phyloP scores from a whole-genome alignment of 257 asterid genomes.

The Ilex aquifolium region DNA sequence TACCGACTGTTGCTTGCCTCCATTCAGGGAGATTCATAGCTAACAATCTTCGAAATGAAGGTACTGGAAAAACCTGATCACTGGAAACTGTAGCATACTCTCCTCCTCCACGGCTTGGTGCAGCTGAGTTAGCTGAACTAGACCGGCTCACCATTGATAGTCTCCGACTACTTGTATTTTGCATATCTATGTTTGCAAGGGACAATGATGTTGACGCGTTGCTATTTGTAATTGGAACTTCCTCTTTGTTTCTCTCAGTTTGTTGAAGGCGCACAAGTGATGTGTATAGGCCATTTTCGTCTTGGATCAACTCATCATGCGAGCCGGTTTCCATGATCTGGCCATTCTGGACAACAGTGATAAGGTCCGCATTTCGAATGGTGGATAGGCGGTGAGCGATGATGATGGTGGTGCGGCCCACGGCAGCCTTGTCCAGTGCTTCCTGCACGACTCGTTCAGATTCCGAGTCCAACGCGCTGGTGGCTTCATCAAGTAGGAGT shows the following conservation, averaged over 20 bases:
- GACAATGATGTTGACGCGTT: slow-evolving; percentile 16
- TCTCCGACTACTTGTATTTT: slow-evolving; percentile 51
- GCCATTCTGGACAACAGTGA: slow-evolving; percentile 65
- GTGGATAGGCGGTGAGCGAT: slow-evolving; percentile 98
- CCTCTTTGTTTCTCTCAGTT: slow-evolving; percentile 25
- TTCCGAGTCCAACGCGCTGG: slow-evolving; percentile 87
- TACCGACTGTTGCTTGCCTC: slow-evolving; percentile 66
- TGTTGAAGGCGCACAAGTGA: slow-evolving; percentile 68
- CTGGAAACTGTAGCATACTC: slow-evolving; percentile 33
- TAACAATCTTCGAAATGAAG: slow-evolving; percentile 61
- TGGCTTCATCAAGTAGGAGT: slow-evolving; percentile 90
- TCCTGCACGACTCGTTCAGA: slow-evolving; percentile 81
- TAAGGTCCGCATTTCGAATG: slow-evolving; percentile 69
- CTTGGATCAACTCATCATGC: slow-evolving; percentile 44
- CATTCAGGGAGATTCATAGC: slow-evolving; percentile 93
- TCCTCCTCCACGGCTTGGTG: slow-evolving; percentile 20
- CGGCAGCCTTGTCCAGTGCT: slow-evolving; percentile 76
- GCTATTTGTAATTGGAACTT: slow-evolving; percentile 7
- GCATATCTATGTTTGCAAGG: slow-evolving; percentile 20
- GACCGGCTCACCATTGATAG: slow-evolving; percentile 48
- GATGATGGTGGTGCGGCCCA: slow-evolving; percentile 78
- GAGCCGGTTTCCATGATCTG: slow-evolving; percentile 66
- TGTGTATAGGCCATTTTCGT: slow-evolving; percentile 45
- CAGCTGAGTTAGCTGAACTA: slow-evolving; percentile 49
- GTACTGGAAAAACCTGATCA: slow-evolving; percentile 43